Evolutionary conservation across 169 alveolate species (phyloP).

Genomic region (Prorocentrum cordatum): DNA sequence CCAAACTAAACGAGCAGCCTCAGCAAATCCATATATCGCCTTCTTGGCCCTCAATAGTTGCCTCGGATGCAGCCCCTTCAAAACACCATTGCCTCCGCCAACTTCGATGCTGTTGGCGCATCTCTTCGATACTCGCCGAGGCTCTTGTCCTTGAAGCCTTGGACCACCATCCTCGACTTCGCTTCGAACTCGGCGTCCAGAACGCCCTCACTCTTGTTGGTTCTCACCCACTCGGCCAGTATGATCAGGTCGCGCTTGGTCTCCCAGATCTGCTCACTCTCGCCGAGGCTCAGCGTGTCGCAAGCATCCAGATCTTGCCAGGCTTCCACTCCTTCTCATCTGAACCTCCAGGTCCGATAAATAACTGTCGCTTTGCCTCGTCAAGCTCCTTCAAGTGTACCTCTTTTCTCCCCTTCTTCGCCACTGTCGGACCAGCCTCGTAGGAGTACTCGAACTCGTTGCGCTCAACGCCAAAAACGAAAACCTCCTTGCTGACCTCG

Average conservation of each 20-base stretch:
- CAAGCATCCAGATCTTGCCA: not conserved
- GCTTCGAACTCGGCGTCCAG: not conserved
- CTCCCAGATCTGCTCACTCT: not conserved
- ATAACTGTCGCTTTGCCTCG: not conserved
- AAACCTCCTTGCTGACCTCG: too few species aligned
- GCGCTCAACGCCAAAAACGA: too few species aligned
- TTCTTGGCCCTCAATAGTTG: not conserved
- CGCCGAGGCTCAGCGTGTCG: not conserved
- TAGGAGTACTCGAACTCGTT: too few species aligned
- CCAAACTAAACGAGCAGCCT: too few species aligned
- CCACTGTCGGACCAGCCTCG: too few species aligned
- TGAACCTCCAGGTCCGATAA: not conserved
- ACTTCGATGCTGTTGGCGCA: not conserved
- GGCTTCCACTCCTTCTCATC: not conserved
- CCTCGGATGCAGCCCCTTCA: not conserved
- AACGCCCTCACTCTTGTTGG: constrained; percentile 11
- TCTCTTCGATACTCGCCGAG: not conserved
- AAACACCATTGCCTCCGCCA: not conserved
- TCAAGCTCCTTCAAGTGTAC: not conserved
- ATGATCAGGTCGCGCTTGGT: not conserved
- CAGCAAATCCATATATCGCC: too few species aligned
- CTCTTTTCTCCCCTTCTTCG: constrained; percentile 21
- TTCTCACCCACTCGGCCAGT: not conserved
- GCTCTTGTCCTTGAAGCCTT: constrained; percentile 1
- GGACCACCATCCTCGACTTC: not conserved